These are phyloP conservation scores for Astragalus membranaceus DNA, from an alignment of 306 rosid genomes.

Conservation along the genomic window DNA sequence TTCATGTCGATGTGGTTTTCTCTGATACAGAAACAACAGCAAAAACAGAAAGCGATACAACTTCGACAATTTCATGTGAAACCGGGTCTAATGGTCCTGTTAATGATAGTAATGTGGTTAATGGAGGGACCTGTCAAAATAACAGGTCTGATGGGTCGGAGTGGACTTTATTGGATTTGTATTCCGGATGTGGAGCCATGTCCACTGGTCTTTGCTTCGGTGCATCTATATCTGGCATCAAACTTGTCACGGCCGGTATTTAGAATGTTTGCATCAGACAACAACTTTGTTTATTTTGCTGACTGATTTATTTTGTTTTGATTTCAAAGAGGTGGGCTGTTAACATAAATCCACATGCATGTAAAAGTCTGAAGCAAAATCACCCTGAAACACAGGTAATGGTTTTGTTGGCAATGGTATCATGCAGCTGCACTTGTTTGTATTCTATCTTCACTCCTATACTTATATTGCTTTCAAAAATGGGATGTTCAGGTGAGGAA, in stretches of 20 bases:
- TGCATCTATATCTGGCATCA: conserved; percentile 29
- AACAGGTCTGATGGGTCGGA: not conserved
- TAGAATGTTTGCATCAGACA: not conserved
- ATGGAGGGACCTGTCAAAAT: not conserved
- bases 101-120: not conserved
- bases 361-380: conserved; percentile 34
- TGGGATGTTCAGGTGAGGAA: conserved; percentile 31
- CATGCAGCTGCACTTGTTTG: not conserved
- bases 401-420: not conserved
- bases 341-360: conserved; percentile 25
- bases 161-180: conserved; percentile 29
- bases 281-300: not conserved
- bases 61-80: conserved; percentile 31
- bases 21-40: not conserved
- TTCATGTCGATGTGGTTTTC: not conserved
- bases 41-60: not conserved
- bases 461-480: not conserved
- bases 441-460: not conserved
- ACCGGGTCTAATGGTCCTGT: not conserved
- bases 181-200: conserved; percentile 49
- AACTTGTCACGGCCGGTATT: conserved; percentile 41
- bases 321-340: conserved; percentile 42
- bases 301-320: not conserved
- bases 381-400: conserved; percentile 41
- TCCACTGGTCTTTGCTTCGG: conserved; percentile 45